Base-by-base conservation (phyloP, 108 stramenopile genomes). In the Cyclostephanos tholiformis region DNA sequence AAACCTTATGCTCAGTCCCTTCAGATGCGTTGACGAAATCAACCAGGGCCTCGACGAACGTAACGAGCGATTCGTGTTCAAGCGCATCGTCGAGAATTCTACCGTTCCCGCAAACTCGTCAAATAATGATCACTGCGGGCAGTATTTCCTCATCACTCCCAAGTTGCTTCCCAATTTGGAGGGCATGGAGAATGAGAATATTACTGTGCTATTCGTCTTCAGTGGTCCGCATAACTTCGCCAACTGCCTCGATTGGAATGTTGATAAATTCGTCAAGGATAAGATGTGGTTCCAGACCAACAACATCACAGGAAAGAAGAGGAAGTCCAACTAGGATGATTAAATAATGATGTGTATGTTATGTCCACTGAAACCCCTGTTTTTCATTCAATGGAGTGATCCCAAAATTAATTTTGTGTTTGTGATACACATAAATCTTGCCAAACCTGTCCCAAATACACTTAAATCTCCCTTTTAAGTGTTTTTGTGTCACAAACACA, bases 91-190 rank as follows among this genome's bases (percentile, higher is more conserved):
- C 48, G 78, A 71, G 50, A 97, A 96, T 63, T 95, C 94, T 6
- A 89, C 89, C 25, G 64, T 74, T 39, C 72, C 82, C 16, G 77
- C 88, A 12, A 49, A 69, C 12, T 27, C 61, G 20, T 82, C 77
- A 4, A 53, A 72, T 39, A 79, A 67, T 57, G 82, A 83, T 75
- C 88, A 91, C 76, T 72, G 81, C 36, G 87, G 91, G 14, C 98
- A 99, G 74, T 99, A 98, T 82, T 98, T 98, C 74, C 82, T 99
- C 63, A 94, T 98, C 63, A 98, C 98, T n/a, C 98, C 98, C 8
- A 99, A 98, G 83, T 87, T 99, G 25, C 85, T 98, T 9, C 95
- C 94, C n/a, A 96, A 97, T 71, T 79, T 99, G 6, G 77, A 72
- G 14, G 97, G 94, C 39, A 96, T 98, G 97, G 93, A 97, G 72